Percentiles rank a stretch among this genome's conserved stretches.
phyloP scores from a whole-genome alignment of 176 grass and related monocot genomes.

The Alopecurus myosuroides region DNA sequence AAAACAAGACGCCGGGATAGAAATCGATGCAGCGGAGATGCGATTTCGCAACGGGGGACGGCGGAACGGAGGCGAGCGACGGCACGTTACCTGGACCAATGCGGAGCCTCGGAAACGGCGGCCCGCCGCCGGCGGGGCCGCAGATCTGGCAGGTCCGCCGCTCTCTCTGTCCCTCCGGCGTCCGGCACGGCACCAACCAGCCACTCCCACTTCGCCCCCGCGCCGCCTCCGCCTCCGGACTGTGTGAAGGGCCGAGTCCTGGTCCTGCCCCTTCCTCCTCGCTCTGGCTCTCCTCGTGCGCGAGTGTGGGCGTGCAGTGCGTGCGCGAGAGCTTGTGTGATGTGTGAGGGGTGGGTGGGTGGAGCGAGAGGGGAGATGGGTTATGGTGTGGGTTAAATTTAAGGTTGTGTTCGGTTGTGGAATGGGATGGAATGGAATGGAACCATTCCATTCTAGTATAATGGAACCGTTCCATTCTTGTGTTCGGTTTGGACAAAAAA shows the following conservation, averaged over 20 bases:
- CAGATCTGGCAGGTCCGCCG: slow-evolving; percentile 30
- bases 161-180: neutral
- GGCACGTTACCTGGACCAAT: slow-evolving; percentile 32
- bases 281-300: neutral
- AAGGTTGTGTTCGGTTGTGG: too few relatives aligned
- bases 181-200: neutral
- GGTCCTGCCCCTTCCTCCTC: too few relatives aligned
- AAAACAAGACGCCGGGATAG: neutral
- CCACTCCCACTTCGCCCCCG: neutral
- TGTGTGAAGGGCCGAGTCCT: neutral
- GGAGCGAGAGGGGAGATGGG: neutral
- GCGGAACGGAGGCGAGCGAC: neutral
- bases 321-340: neutral
- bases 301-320: neutral
- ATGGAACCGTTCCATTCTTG: too few relatives aligned
- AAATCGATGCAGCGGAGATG: neutral
- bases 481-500: too few relatives aligned
- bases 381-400: slow-evolving; percentile 3
- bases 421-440: too few relatives aligned
- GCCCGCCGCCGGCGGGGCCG: slow-evolving; percentile 10
- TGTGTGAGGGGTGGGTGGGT: neutral
- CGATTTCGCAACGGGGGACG: neutral
- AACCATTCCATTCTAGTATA: too few relatives aligned
- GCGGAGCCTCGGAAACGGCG: slow-evolving; percentile 10
- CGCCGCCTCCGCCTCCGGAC: neutral